Evolutionary conservation across 2,329 filamentous ascomycete genomes (phyloP).

Genomic region (Penicillium capsulatum): DNA sequence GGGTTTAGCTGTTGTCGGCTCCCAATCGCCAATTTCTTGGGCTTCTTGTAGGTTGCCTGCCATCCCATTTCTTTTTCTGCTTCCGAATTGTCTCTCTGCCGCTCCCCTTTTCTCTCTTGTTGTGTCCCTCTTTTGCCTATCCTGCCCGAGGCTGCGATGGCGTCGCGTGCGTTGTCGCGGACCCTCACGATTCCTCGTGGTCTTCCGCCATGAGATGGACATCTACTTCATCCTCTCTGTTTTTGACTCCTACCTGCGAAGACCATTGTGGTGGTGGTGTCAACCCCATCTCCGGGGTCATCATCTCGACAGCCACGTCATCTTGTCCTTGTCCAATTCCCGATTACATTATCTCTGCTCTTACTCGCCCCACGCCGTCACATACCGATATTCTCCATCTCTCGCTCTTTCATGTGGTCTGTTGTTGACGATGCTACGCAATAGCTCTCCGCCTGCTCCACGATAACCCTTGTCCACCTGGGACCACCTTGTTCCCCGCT

Average conservation of each 20-base stretch:
- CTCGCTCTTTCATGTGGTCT: slow-evolving; percentile 24
- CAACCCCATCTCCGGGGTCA: slow-evolving; percentile 12
- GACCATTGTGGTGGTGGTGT: slow-evolving; percentile 14
- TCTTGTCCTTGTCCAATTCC: slow-evolving; percentile 22
- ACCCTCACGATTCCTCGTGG: slow-evolving; percentile 16
- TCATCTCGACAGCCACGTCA: slow-evolving; percentile 17
- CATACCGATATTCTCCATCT: slow-evolving; percentile 11
- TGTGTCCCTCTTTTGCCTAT: slow-evolving; percentile 11
- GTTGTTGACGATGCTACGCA: slow-evolving; percentile 37
- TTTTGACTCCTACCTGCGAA: slow-evolving; percentile 13
- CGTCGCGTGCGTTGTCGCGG: slow-evolving; percentile 19
- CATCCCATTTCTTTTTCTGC: slow-evolving; percentile 16
- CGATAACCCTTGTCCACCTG: neutral
- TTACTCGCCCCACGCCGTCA: slow-evolving; percentile 19
- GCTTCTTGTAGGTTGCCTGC: slow-evolving; percentile 44
- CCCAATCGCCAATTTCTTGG: slow-evolving; percentile 21
- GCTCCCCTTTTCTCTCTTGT: slow-evolving; percentile 12
- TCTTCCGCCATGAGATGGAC: slow-evolving; percentile 4
- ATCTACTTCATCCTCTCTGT: slow-evolving; percentile 20
- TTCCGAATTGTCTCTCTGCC: slow-evolving; percentile 1
- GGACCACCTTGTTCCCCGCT: too few species aligned
- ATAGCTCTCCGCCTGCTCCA: slow-evolving; percentile 30
- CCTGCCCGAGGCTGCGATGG: slow-evolving; percentile 10
- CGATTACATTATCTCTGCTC: slow-evolving; percentile 18
- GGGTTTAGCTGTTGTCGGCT: slow-evolving; percentile 7